A percentile compares a stretch with the other conserved stretches of the same genome.
Evolutionary conservation across 257 asterid species (phyloP).

Genomic region (Ajuga chamaepitys): DNA sequence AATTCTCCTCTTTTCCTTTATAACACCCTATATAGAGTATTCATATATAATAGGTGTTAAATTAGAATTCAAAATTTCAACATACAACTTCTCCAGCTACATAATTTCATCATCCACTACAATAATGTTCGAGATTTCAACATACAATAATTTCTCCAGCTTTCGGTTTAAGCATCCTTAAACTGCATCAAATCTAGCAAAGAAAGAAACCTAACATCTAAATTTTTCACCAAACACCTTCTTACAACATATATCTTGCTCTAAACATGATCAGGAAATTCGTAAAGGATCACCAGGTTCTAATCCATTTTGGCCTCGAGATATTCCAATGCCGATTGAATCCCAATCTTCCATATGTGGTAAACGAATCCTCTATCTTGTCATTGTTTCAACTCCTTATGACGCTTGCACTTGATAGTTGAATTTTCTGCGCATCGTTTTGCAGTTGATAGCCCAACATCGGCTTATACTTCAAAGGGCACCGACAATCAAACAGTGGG

Average conservation of each 20-base stretch:
- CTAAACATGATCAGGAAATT: constrained; percentile 31
- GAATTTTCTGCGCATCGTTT: not conserved
- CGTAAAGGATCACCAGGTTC: constrained; percentile 27
- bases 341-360: constrained; percentile 75
- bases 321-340: constrained; percentile 37
- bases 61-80: no score
- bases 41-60: no score
- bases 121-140: no score
- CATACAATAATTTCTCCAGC: no score
- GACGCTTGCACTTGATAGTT: not conserved
- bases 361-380: constrained; percentile 16
- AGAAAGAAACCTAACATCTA: not conserved
- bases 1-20: constrained; percentile 16
- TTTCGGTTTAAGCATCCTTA: not conserved
- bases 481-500: constrained; percentile 31
- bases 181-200: not conserved
- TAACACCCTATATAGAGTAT: no score
- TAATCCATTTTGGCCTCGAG: constrained; percentile 31
- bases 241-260: constrained; percentile 8
- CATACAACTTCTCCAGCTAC: constrained; percentile 7
- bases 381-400: not conserved
- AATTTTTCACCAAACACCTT: not conserved
- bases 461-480: constrained; percentile 38
- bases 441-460: constrained; percentile 63
- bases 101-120: no score